Evolutionary conservation across 176 grass and related monocot genomes (phyloP).

Genomic region (Melocanna baccifera): DNA sequence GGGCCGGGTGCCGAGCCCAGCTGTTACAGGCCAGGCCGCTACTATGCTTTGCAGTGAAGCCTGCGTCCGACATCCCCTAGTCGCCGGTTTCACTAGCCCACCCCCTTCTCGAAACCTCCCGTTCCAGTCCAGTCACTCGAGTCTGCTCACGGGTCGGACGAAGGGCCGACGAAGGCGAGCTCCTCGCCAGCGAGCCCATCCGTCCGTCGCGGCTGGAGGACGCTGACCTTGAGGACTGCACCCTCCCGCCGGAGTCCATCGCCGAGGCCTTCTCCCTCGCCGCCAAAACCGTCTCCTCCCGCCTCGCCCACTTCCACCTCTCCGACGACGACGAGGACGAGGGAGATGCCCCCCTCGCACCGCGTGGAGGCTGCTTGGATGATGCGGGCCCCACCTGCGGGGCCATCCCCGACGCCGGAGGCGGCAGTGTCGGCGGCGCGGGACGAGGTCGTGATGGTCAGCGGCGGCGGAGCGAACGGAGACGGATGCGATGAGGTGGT

Average conservation of each 20-base stretch:
- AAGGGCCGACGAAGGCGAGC: constrained; percentile 7
- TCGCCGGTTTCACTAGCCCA: background rate
- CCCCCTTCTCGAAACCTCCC: background rate
- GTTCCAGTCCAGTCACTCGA: too few relatives aligned
- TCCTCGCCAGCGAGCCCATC: constrained; percentile 7
- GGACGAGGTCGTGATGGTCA: constrained; percentile 18
- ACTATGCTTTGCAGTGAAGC: background rate
- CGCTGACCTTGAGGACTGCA: constrained; percentile 83
- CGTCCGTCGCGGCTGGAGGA: constrained; percentile 56
- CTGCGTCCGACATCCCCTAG: background rate
- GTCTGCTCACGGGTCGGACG: background rate
- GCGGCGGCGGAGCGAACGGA: background rate
- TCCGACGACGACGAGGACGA: constrained; percentile 29
- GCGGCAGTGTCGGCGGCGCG: background rate
- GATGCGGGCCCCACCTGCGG: background rate
- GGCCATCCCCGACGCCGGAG: constrained; percentile 10
- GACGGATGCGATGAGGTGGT: constrained; percentile 11
- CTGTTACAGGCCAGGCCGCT: too few relatives aligned
- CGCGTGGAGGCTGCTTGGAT: constrained; percentile 6
- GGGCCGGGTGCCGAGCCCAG: fast-evolving
- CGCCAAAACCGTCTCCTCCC: constrained; percentile 38
- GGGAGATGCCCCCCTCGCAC: background rate
- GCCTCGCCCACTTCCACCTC: constrained; percentile 14
- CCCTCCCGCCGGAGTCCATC: constrained; percentile 80
- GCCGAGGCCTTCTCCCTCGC: constrained; percentile 77